Percentiles rank a stretch among this genome's conserved stretches.
These are phyloP conservation scores for Tillandsia fasciculata DNA, from an alignment of 176 grass and related monocot genomes.

Conservation along the genomic window DNA sequence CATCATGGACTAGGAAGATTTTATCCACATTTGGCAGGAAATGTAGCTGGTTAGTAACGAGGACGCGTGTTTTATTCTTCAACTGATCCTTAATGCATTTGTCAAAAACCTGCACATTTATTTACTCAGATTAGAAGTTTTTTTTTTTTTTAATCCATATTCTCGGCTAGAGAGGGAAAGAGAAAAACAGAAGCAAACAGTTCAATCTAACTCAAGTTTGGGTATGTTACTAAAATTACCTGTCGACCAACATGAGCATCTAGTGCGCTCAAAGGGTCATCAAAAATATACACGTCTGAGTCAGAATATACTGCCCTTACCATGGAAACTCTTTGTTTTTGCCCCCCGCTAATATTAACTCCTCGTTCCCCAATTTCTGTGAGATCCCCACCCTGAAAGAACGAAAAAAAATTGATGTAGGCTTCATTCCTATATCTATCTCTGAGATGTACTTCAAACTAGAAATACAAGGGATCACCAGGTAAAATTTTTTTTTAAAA, in stretches of 20 bases:
- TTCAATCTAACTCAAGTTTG: not conserved
- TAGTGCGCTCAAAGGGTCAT: conserved; percentile 95
- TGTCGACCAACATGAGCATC: conserved; percentile 99
- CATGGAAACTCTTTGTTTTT: conserved; percentile 99
- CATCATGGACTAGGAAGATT: conserved; percentile 89
- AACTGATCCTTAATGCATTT: conserved; percentile 96
- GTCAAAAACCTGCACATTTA: conserved; percentile 74
- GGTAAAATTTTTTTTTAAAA: not conserved
- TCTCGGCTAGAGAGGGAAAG: not conserved
- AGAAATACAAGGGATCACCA: not conserved
- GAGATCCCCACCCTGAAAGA: conserved; percentile 69
- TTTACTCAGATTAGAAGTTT: not conserved
- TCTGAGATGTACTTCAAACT: not conserved
- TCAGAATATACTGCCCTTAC: conserved; percentile 97
- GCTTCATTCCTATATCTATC: not conserved
- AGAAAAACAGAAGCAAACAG: not conserved
- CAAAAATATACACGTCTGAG: conserved; percentile 98
- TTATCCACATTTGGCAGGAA: conserved; percentile 91
- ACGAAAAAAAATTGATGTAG: conserved; percentile 23
- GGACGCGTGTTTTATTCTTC: conserved; percentile 78
- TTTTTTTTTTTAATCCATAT: not conserved
- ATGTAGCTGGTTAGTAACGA: conserved; percentile 98
- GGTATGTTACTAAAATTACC: conserved; percentile 30
- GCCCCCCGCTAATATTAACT: conserved; percentile 96
- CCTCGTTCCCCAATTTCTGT: conserved; percentile 99